phyloP scores from a whole-genome alignment of 306 rosid genomes.

The Echinosophora koreensis region DNA sequence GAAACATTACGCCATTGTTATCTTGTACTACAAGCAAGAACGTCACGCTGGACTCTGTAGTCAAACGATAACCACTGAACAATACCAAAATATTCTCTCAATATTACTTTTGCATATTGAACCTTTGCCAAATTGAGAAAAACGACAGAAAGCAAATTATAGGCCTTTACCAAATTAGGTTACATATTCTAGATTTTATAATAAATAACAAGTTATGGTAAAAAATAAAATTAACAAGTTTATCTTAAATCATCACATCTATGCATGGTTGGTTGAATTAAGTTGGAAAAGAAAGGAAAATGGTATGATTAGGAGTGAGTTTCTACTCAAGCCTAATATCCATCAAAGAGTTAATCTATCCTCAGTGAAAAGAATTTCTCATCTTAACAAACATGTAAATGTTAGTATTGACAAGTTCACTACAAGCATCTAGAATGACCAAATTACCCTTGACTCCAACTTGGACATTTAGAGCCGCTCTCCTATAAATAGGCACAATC shows the following conservation, averaged over 20 bases:
- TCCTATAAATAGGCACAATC: no score
- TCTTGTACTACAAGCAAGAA: conserved; percentile 57
- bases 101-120: conserved; percentile 17
- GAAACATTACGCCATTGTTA: conserved; percentile 43
- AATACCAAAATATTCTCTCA: background rate
- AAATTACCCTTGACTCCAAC: no score
- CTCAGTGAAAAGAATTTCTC: no score
- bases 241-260: background rate
- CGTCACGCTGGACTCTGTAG: conserved; percentile 23
- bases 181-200: background rate
- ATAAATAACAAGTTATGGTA: background rate
- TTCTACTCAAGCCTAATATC: no score
- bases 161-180: conserved; percentile 6
- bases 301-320: background rate
- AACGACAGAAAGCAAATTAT: background rate
- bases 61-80: conserved; percentile 26
- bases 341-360: no score
- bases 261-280: background rate
- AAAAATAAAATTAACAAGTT: background rate
- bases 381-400: no score
- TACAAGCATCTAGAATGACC: no score
- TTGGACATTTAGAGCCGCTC: no score
- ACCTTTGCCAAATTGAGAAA: background rate
- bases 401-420: no score
- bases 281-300: background rate